phyloP scores from a whole-genome alignment of 495 filamentous ascomycete genomes.

The Penicillium nucicola region DNA sequence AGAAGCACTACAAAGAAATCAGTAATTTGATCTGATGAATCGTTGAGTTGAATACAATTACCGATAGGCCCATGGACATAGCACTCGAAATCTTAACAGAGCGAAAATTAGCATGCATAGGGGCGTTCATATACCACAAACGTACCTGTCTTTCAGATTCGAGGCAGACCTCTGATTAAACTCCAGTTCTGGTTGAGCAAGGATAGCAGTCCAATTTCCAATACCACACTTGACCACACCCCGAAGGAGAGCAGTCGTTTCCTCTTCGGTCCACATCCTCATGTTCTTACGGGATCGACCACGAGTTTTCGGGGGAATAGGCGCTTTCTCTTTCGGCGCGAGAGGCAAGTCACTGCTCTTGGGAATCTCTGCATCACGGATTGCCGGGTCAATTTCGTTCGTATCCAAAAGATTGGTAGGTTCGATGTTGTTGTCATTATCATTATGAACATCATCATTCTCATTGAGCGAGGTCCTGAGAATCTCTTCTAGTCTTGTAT shows the following conservation, averaged over 20 bases:
- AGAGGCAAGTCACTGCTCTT: constrained; percentile 1
- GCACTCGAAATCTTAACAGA: constrained; percentile 60
- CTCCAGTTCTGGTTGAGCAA: constrained; percentile 67
- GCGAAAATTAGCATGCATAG: constrained; percentile 12
- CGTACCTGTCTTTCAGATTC: constrained; percentile 78
- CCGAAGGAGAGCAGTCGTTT: constrained; percentile 71
- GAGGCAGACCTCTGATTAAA: constrained; percentile 76
- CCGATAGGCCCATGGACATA: constrained; percentile 60
- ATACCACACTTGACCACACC: constrained; percentile 81
- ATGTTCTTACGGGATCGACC: constrained; percentile 46
- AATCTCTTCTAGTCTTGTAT: constrained; percentile 39
- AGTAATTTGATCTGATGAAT: neutral
- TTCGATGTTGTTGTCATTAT: constrained; percentile 6
- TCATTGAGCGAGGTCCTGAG: constrained; percentile 27
- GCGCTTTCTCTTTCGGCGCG: constrained; percentile 23
- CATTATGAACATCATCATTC: constrained; percentile 12
- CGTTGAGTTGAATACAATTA: constrained; percentile 10
- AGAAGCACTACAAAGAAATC: constrained; percentile 23
- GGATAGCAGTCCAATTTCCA: constrained; percentile 82
- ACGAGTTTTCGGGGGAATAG: constrained; percentile 38
- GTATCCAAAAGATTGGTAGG: constrained; percentile 5
- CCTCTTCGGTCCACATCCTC: constrained; percentile 78
- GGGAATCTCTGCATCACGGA: neutral
- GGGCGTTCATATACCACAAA: neutral
- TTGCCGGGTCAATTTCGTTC: neutral